Conservation (phyloP, 129 eudicot genomes). For the Arctium lappa region DNA sequence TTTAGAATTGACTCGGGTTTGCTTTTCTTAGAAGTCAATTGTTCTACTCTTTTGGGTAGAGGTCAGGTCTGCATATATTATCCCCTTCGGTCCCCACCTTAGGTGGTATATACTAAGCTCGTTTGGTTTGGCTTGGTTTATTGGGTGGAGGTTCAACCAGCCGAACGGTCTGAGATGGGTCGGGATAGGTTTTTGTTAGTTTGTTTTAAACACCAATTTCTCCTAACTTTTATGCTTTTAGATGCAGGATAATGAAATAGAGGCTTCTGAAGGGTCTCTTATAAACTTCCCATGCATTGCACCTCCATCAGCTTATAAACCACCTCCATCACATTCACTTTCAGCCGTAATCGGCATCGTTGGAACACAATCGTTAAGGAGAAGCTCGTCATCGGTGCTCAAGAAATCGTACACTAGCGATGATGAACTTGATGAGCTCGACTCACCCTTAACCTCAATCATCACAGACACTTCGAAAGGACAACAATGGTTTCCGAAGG, state of each 20-base stretch:
- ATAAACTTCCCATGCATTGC: constrained; percentile 62
- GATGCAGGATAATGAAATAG: constrained; percentile 41
- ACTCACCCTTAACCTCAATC: constrained; percentile 65
- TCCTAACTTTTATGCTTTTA: background rate
- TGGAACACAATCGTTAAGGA: constrained; percentile 46
- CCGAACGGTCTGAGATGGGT: too few relatives aligned
- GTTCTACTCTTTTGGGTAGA: too few relatives aligned
- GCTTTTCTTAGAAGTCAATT: too few relatives aligned
- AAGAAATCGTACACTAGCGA: constrained; percentile 81
- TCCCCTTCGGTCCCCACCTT: too few relatives aligned
- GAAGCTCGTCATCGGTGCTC: constrained; percentile 59
- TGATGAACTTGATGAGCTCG: constrained; percentile 83
- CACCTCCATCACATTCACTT: constrained; percentile 68
- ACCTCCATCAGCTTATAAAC: constrained; percentile 48
- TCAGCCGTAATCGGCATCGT: constrained; percentile 32
- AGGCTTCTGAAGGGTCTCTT: constrained; percentile 33
- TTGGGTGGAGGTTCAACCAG: too few relatives aligned
- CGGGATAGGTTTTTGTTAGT: background rate
- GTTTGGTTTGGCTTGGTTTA: too few relatives aligned
- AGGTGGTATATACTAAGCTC: too few relatives aligned
- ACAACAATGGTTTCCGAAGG: constrained; percentile 42
- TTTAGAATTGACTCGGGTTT: background rate
- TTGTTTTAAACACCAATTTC: background rate
- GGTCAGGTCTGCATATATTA: too few relatives aligned
- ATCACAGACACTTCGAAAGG: constrained; percentile 39